Evolutionary conservation across 208 protist genomes (phyloP), one percentile per base, ranked within the genome.

Genomic region (Trypanosoma cruzi): DNA sequence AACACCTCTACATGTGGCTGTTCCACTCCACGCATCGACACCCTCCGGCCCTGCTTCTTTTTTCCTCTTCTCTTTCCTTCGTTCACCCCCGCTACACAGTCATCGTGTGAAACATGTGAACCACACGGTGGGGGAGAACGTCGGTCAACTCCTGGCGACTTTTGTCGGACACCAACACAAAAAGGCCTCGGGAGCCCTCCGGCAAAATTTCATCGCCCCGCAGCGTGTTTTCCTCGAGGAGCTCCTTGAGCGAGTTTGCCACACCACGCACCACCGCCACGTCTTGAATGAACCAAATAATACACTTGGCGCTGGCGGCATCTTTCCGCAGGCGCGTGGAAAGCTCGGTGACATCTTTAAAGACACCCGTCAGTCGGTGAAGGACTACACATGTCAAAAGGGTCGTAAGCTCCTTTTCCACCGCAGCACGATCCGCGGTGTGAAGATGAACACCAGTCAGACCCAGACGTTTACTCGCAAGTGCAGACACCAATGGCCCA

Each of bases 191-290:
- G 0, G 71, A 75, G n/a, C 78, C 76, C 31, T 49, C 36, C 16
- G 75, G 81, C 37, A 89, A 70, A 54, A 93, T 75, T 22, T 29
- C 34, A 10, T 71, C 58, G 2, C 84, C 84, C n/a, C 75, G 71
- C 56, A 93, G 62, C 0, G 80, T 63, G 55, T 88, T 89, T 52
- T 89, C 81, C 57, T 93, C 88, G 1, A 93, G 40, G 8, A 93
- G 73, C 67, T 91, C 85, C 73, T 90, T 90, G 18, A 93, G 58
- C 3, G 88, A 62, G 54, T 82, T 82, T 11, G 68, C 81, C 16
- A 84, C 76, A 31, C 10, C 28, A 4, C 48, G 60, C 14, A 93
- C 24, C 3, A 79, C 56, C 1, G 71, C 64, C 0, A 80, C 65
- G 24, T 65, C 58, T 2, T 75, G 60, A 6, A 79, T 73, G 7